Evolutionary conservation across 495 filamentous ascomycete species (phyloP).

Genomic region (Penicillium cosmopolitanum): DNA sequence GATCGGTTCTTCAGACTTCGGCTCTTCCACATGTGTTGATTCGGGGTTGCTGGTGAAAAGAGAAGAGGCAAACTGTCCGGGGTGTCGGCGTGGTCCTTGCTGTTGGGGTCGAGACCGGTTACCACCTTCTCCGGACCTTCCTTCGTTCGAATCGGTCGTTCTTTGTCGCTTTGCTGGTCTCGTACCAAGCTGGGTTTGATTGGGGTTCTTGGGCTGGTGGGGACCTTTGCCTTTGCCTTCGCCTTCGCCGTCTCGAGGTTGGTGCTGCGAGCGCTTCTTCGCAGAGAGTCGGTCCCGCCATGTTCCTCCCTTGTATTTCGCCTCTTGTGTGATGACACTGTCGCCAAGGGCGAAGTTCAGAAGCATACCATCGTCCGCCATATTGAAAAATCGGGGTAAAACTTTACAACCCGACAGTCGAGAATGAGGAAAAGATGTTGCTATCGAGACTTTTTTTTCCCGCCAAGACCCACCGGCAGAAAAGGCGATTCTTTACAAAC

Average conservation of each 20-base stretch:
- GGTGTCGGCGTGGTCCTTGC: slow-evolving; percentile 34
- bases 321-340: slow-evolving; percentile 58
- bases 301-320: slow-evolving; percentile 81
- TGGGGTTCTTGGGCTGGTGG: slow-evolving; percentile 39
- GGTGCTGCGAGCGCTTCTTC: slow-evolving; percentile 67
- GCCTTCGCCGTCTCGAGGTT: slow-evolving; percentile 35
- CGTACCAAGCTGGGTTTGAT: slow-evolving; percentile 37
- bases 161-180: slow-evolving; percentile 47
- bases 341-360: slow-evolving; percentile 85
- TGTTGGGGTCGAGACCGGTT: slow-evolving; percentile 25
- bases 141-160: slow-evolving; percentile 30
- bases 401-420: slow-evolving; percentile 6
- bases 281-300: slow-evolving; percentile 88
- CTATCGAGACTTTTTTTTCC: slow-evolving; percentile 37
- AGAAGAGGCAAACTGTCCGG: slow-evolving; percentile 75
- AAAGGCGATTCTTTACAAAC: slow-evolving; percentile 15
- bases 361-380: slow-evolving; percentile 95
- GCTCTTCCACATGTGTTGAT: slow-evolving; percentile 57
- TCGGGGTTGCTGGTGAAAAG: slow-evolving; percentile 87
- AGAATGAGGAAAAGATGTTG: slow-evolving; percentile 13
- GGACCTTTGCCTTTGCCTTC: slow-evolving; percentile 15
- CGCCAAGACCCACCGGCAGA: slow-evolving; percentile 25
- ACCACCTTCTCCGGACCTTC: slow-evolving; percentile 10
- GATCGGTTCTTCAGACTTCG: slow-evolving; percentile 46
- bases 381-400: slow-evolving; percentile 35